Base-by-base conservation (phyloP, 768 basidiomycete species). In the Russula foetens region DNA sequence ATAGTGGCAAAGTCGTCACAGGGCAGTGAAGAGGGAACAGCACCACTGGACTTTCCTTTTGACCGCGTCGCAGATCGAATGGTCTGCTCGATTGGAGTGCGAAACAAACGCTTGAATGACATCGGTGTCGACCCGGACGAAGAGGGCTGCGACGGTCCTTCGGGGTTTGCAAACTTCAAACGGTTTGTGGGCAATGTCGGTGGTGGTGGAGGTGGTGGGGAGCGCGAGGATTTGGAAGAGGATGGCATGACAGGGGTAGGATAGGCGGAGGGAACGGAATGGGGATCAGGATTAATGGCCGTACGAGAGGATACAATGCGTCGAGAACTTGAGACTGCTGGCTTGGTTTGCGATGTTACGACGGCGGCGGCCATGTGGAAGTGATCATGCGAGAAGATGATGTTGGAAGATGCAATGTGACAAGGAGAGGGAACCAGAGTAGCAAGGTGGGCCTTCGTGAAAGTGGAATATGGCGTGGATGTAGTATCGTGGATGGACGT, bases 51-150 rank as follows among this genome's bases (percentile, higher is more conserved):
- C 65, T 78, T 79, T 23, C 69, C 71, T 73, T 75, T 82, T 38
- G 84, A 81, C 55, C 83, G 78, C 12, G 84, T 84, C 53, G 84
- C 84, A 14, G 80, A 79, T 52, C 84, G 81, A 41, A 89, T 64
- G 66, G 81, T 84, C 64, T 87, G 83, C 67, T 86, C 86, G 24
- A 90, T 72, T 6, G 85, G 81, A 3, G 85, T 81, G 57, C 84
- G 82, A n/a, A 65, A 51, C 58, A 89, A 72, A 44, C 85, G 81
- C 67, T 80, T 80, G 68, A 89, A 83, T 6, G 84, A 76, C 67
- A 77, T 83, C 43, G 79, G 75, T 52, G 79, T 77, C 31, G 76
- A 71, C 11, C 69, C 61, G 45, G 56, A 31, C 1, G 59, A 41
- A 19, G 35, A 26, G 19, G 59, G 23, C 44, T 45, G 33, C 8